Evolutionary conservation across 257 asterid species (phyloP), one percentile per base, ranked within the genome.

Genomic region (Nicotiana benthamiana): DNA sequence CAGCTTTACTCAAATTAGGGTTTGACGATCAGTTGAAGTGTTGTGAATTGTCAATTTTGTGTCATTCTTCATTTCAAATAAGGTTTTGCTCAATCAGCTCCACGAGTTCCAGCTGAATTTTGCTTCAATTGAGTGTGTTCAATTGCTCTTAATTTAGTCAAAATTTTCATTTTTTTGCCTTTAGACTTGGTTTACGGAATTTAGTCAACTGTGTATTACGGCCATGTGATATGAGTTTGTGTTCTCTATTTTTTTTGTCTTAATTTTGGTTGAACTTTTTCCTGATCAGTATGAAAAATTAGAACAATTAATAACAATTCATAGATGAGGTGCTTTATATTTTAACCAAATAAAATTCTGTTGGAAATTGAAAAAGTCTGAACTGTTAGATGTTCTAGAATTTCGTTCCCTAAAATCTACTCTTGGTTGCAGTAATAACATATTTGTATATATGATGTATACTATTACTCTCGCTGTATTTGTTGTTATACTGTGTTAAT

Each of bases 1-100:
- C 65, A 74, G 48, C 79, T 87, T 80, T 76, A 88, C 26, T 85
- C 26, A 60, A 86, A 84, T 52, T 89, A 85, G 92, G 89, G 91
- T 75, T 86, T 86, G 67, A 77, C 63, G 61, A n/a, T 68, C 46
- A 24, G 75, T 82, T 61, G 52, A 77, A 82, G 85, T 85, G 84
- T 36, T 80, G 16, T 82, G 86, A 40, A 48, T 40, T 17, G 40
- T 80, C 57, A 18, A 46, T 70, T 36, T 76, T 27, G 28, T 9
- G 56, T 17, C 51, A 16, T 70, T 74, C 65, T 75, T 6, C 63
- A 64, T 63, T 79, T 79, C 22, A 79, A 43, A 48, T 59, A 79
- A 81, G 78, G 57, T 65, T 80, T 63, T 59, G 53, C n/a, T 40
- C 84, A 15, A 51, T 17, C 57, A 59, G 6, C 51, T 64, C 75